phyloP scores from a whole-genome alignment of 148 eudicot genomes.

The Camellia lanceoleosa region DNA sequence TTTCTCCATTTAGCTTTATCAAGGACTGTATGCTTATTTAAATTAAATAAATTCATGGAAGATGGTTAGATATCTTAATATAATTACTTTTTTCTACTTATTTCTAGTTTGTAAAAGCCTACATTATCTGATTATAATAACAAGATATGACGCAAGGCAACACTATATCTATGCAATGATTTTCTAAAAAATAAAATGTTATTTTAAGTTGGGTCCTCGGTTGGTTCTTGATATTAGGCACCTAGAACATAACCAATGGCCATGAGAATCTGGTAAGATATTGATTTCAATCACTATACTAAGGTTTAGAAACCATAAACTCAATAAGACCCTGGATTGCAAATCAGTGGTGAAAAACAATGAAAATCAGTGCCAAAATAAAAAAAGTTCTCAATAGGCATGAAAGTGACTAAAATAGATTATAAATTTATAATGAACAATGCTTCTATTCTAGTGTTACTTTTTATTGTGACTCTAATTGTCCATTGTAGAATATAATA shows the following conservation, averaged over 20 bases:
- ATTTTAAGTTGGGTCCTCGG: neutral
- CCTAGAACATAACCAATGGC: neutral
- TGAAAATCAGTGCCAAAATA: neutral
- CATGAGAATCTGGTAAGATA: neutral
- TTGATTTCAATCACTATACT: neutral
- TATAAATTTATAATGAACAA: no score
- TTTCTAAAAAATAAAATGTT: neutral
- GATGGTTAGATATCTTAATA: neutral
- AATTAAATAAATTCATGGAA: no score
- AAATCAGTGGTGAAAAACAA: neutral
- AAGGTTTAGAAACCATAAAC: neutral
- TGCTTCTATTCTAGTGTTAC: no score
- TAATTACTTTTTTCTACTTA: neutral
- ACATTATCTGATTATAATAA: neutral
- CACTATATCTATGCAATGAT: neutral
- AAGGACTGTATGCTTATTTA: no score
- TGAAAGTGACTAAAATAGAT: no score
- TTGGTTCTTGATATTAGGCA: neutral
- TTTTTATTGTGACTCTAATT: no score
- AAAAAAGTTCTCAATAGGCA: neutral
- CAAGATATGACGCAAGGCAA: neutral
- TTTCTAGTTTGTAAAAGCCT: neutral
- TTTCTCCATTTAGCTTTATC: no score
- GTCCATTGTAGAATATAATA: no score
- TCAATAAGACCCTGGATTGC: neutral